Evolutionary conservation across 2,329 filamentous ascomycete genomes (phyloP).

Genomic region (Ascochyta pisi): DNA sequence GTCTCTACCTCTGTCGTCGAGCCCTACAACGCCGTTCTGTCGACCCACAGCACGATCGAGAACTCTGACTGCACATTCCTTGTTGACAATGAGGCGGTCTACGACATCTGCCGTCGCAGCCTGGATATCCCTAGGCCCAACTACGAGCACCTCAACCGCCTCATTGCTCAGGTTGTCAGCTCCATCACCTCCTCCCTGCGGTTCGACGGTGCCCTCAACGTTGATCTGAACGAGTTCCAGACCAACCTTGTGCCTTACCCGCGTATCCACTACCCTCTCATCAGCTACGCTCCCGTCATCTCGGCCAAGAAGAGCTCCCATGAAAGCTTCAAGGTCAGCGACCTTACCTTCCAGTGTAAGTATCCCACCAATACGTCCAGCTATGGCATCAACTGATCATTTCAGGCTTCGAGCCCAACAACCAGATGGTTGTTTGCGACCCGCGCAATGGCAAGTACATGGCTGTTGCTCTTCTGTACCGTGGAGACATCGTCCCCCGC

Average conservation of each 20-base stretch:
- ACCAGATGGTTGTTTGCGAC: conserved; percentile 80
- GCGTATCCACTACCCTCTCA: conserved; percentile 76
- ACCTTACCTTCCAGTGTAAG: conserved; percentile 75
- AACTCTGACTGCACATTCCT: conserved; percentile 82
- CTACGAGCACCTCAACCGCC: conserved; percentile 74
- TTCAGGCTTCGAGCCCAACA: conserved; percentile 76
- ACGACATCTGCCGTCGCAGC: conserved; percentile 77
- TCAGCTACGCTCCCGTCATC: conserved; percentile 75
- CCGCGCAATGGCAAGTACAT: conserved; percentile 79
- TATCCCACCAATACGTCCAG: neutral
- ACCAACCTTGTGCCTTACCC: conserved; percentile 77
- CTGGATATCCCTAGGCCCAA: conserved; percentile 72
- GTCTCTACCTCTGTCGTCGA: conserved; percentile 75
- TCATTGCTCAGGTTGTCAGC: conserved; percentile 77
- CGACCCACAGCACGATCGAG: conserved; percentile 77
- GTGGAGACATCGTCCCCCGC: conserved; percentile 73
- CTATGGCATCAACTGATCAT: conserved; percentile 30
- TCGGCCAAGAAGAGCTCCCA: conserved; percentile 79
- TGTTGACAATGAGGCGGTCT: conserved; percentile 77
- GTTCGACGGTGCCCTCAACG: conserved; percentile 75
- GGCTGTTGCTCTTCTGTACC: conserved; percentile 75
- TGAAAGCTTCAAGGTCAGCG: conserved; percentile 86
- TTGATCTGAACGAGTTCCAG: conserved; percentile 80
- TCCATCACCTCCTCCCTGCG: conserved; percentile 76
- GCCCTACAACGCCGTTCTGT: conserved; percentile 76